Evolutionary conservation across 192 early-diverging fungal species (phyloP).

Genomic region (Mortierella claussenii): DNA sequence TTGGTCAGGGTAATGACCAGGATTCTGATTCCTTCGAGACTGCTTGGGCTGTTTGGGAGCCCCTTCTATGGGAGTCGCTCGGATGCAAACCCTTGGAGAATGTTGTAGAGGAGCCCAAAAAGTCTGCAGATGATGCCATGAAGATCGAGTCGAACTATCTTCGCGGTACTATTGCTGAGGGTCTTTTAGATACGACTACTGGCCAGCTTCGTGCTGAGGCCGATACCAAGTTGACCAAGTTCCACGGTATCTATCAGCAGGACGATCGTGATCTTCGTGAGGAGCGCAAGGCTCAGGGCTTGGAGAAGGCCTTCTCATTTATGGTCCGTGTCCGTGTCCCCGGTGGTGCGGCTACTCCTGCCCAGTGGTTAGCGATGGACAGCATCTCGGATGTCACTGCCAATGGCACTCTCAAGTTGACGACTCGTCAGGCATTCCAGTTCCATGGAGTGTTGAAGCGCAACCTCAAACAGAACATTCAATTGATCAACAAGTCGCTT

Average conservation of each 20-base stretch:
- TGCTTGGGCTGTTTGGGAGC: conserved; percentile 80
- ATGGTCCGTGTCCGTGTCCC: conserved; percentile 98
- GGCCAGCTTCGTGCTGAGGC: conserved; percentile 84
- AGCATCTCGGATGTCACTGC: conserved; percentile 85
- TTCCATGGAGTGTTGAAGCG: conserved; percentile 95
- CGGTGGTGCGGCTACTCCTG: conserved; percentile 87
- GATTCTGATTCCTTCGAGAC: conserved; percentile 93
- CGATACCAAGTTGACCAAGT: conserved; percentile 94
- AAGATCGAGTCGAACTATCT: conserved; percentile 93
- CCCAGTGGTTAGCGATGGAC: conserved; percentile 96
- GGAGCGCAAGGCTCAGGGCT: conserved; percentile 81
- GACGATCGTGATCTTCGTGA: conserved; percentile 96
- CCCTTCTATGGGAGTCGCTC: conserved; percentile 85
- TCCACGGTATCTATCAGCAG: conserved; percentile 97
- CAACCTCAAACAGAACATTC: conserved; percentile 88
- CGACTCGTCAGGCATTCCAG: conserved; percentile 97
- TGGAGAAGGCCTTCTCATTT: conserved; percentile 94
- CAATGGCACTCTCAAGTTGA: conserved; percentile 92
- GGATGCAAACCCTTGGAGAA: conserved; percentile 76
- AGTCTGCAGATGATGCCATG: conserved; percentile 89
- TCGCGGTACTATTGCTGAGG: conserved; percentile 91
- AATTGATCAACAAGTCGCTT: conserved; percentile 90
- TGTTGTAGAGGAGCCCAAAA: conserved; percentile 70
- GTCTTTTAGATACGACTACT: conserved; percentile 83
- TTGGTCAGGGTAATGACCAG: conserved; percentile 92